Base-by-base conservation (phyloP, 2,329 filamentous ascomycete genomes). In the Stagonosporopsis vannaccii region DNA sequence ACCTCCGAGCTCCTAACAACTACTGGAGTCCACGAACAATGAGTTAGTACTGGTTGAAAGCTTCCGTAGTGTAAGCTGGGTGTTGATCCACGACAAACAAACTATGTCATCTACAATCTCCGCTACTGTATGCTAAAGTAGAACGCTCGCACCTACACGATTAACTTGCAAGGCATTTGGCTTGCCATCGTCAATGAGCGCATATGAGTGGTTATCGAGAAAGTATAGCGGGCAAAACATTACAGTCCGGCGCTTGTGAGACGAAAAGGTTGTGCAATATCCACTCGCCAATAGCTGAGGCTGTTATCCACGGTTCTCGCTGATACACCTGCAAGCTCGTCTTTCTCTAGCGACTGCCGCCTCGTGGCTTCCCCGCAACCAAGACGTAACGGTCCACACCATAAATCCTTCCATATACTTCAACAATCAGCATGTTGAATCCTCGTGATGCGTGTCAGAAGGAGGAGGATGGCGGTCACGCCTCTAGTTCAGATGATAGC, bases 401-500 rank as follows among this genome's bases (percentile, higher is more conserved):
- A 6, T 25, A 6, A 19, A 13, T 6, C 20, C 7, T 2, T 12
- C 3, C 15, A 4, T 17, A 20, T 4, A 13, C 12, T 33, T 12
- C 11, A 17, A 42, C 17, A n/a, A 43, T 25, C 20, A 4, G n/a
- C 19, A 19, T 6, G n/a, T 11, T 17, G 15, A 35, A 13, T 39
- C 8, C 42, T 47, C 23, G 46, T 42, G 53, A 51, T 37, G 19
- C 28, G 12, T 17, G 26, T 46, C 41, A 50, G 41, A 26, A 9
- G 26, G 45, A 26, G 25, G 43, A 19, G 35, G n/a, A 12, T 30
- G 30, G 23, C 47, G 39, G 55, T 62, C 57, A 60, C 40, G 46
- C 60, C 35, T n/a, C 45, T 1, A 25, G 25, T 44, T 11, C 64
- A 61, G 51, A 56, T 64, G 61, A 62, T 60, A 41, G 39, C 22